Conservation (phyloP, 495 filamentous ascomycete species). For the Trichoderma erinaceum region DNA sequence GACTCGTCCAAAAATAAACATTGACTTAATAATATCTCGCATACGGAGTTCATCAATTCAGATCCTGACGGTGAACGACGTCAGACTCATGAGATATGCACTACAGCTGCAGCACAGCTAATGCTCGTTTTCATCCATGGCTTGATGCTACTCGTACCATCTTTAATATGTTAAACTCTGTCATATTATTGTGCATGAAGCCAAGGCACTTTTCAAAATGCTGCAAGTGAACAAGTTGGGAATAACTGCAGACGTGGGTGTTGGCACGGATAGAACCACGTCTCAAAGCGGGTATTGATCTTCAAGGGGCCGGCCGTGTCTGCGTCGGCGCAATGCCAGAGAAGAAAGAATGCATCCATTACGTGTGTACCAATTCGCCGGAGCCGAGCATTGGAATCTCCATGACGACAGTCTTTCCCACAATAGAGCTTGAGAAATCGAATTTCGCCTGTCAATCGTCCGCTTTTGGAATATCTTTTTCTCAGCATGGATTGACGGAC, state of each 20-base stretch:
- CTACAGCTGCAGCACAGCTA: too few relatives aligned
- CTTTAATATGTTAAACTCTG: neutral
- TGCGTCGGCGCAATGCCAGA: neutral
- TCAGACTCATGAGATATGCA: neutral
- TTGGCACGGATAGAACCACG: neutral
- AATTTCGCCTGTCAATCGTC: neutral
- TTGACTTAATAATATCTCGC: neutral
- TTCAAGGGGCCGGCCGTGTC: neutral
- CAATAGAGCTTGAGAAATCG: neutral
- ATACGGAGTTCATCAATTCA: neutral
- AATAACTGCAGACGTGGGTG: too few relatives aligned
- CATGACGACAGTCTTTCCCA: neutral
- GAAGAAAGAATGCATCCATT: neutral
- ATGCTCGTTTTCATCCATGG: neutral
- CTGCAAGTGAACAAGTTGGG: neutral
- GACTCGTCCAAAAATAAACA: neutral
- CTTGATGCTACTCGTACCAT: neutral
- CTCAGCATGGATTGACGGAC: neutral
- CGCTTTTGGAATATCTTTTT: neutral
- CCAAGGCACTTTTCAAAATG: too few relatives aligned
- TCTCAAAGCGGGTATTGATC: neutral
- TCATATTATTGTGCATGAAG: neutral
- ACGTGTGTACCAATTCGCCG: neutral
- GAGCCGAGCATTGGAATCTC: neutral
- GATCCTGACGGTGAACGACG: neutral